Evolutionary conservation across 257 asterid genomes (phyloP).

Genomic region (Penstemon eatonii): DNA sequence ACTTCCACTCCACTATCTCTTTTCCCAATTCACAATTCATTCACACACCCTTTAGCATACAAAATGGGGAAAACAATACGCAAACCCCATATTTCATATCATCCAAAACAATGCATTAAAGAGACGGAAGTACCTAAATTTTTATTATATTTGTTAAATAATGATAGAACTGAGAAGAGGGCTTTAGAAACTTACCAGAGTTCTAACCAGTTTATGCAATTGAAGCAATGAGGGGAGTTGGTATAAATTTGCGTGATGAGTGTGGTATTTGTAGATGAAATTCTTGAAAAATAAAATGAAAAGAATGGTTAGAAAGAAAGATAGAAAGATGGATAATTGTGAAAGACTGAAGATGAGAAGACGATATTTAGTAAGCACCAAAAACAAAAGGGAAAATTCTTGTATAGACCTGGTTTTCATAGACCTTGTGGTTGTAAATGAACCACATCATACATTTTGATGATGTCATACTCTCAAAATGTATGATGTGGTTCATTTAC

Average conservation of each 20-base stretch:
- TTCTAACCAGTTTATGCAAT: not conserved
- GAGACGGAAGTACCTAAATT: not conserved
- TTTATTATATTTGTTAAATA: not conserved
- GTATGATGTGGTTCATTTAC: no score
- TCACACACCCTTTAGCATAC: not conserved
- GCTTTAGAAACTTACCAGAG: slow-evolving; percentile 30
- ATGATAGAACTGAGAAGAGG: slow-evolving; percentile 4
- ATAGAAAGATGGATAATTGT: slow-evolving; percentile 32
- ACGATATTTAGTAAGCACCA: slow-evolving; percentile 48
- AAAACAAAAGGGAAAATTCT: slow-evolving; percentile 41
- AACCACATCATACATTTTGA: no score
- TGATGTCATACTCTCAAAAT: no score
- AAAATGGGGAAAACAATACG: not conserved
- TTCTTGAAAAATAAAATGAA: not conserved
- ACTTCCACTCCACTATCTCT: slow-evolving; percentile 32
- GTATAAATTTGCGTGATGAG: not conserved
- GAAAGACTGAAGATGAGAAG: slow-evolving; percentile 33
- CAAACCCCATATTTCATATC: slow-evolving; percentile 15
- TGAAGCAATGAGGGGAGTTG: not conserved
- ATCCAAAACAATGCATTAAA: not conserved
- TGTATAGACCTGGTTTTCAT: no score
- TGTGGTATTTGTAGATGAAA: not conserved
- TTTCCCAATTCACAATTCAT: slow-evolving; percentile 22
- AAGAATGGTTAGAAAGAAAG: not conserved
- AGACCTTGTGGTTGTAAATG: no score